Conservation (phyloP, 169 alveolate genomes). For the Ichthyophthirius multifiliis region DNA sequence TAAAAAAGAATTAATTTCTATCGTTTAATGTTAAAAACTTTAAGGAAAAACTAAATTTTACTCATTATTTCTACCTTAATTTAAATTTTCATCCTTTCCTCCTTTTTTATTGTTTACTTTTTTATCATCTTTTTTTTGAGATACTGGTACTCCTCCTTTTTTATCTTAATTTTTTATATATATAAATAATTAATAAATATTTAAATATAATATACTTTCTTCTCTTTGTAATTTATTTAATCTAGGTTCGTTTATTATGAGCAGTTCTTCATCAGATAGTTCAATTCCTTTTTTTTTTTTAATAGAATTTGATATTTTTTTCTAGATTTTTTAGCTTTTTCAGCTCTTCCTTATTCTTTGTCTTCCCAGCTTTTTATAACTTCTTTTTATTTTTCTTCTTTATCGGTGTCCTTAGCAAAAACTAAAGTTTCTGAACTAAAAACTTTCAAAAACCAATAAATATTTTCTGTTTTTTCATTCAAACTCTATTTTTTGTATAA, state of each 20-base stretch:
- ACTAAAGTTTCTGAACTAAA: conserved; percentile 78
- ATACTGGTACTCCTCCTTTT: conserved; percentile 8
- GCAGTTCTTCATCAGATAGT: conserved; percentile 77
- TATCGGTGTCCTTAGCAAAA: conserved; percentile 82
- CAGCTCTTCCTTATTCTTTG: conserved; percentile 87
- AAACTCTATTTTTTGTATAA: neutral
- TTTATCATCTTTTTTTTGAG: conserved; percentile 41
- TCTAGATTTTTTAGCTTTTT: conserved; percentile 77
- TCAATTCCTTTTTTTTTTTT: conserved; percentile 67
- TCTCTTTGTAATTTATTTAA: conserved; percentile 45
- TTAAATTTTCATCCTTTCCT: conserved; percentile 56
- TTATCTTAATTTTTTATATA: neutral
- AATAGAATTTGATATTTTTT: conserved; percentile 52
- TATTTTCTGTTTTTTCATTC: conserved; percentile 49
- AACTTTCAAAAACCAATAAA: conserved; percentile 77
- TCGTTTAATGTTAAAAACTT: conserved; percentile 66
- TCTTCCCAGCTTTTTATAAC: conserved; percentile 85
- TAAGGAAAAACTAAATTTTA: conserved; percentile 54
- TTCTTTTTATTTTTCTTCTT: conserved; percentile 86
- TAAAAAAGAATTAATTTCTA: conserved; percentile 69
- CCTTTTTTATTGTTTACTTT: conserved; percentile 60
- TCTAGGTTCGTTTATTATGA: conserved; percentile 51
- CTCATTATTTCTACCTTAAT: conserved; percentile 45
- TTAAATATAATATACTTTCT: neutral
- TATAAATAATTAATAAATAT: too few species aligned